Base-by-base conservation (phyloP, 1,139 yeast species). In the Taiozyma sp. region DNA sequence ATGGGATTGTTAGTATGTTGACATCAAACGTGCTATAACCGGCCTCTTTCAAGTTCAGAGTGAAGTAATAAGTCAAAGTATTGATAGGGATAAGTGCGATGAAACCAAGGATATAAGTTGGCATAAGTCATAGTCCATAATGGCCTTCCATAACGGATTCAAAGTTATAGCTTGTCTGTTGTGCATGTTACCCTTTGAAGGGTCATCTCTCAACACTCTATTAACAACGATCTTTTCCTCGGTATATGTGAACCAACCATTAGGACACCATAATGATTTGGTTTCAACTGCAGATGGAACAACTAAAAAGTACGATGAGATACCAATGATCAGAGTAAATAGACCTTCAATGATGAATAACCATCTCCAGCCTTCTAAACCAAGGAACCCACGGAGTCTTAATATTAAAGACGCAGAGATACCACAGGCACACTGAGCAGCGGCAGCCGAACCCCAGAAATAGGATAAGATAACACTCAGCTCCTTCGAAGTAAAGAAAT, bases 141-240 rank as follows among this genome's bases (percentile, higher is more conserved):
- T 52, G 4, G 81, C 70, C 40, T 64, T 61, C 51, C 63, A 58
- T 44, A 80, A 59, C 60, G 72, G 73, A 48, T 57, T 65, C 6
- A 68, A 60, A 16, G 71, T 61, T 23, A 81, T 68, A 3, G 81
- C 80, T 59, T 80, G 79, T 62, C 87, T 73, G 62, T 84, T 84
- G 61, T 82, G 74, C 87, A 83, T 81, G 55, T 81, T 84, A 19
- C 88, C 87, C 65, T 84, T 84, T 1, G 79, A 68, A 8, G 90
- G 89, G 60, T 84, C 91, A 63, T 84, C 88, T 58, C 89, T 68
- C 50, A 84, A 69, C 2, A 84, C 72, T 53, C 83, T 73, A 59
- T 84, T 84, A 16, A 83, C 87, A 32, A 81, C 74, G 48, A 84
- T 83, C 51, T 77, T 80, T 56, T 79, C 82, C 59, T 84, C 87